Evolutionary conservation across 495 filamentous ascomycete species (phyloP).

Genomic region (Endocarpon pusillum): DNA sequence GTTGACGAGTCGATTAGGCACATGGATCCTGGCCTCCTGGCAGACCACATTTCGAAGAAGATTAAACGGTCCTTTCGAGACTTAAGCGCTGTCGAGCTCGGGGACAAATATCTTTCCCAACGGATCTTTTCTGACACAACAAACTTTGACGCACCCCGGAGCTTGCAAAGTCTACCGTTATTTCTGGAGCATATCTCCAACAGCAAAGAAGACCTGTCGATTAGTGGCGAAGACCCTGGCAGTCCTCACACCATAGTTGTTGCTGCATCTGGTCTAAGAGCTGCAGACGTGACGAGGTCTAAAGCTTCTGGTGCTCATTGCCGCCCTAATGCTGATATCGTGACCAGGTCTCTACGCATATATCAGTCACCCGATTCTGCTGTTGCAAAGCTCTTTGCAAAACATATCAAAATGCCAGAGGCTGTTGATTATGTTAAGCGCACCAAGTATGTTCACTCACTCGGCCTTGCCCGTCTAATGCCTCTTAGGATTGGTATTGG

Average conservation of each 20-base stretch:
- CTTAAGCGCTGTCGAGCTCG: slow-evolving; percentile 64
- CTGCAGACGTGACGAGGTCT: slow-evolving; percentile 62
- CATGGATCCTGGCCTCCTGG: slow-evolving; percentile 68
- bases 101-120: slow-evolving; percentile 55
- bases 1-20: slow-evolving; percentile 64
- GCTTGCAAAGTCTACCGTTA: slow-evolving; percentile 49
- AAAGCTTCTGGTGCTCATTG: slow-evolving; percentile 7
- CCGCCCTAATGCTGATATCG: slow-evolving; percentile 3
- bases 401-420: slow-evolving; percentile 90
- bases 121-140: slow-evolving; percentile 53
- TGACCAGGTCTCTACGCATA: slow-evolving; percentile 44
- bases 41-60: slow-evolving; percentile 71
- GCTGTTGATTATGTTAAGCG: slow-evolving; percentile 57
- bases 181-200: slow-evolving; percentile 55
- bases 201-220: slow-evolving; percentile 29
- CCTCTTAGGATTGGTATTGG: slow-evolving; percentile 56
- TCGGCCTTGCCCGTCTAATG: not conserved
- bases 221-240: slow-evolving; percentile 50
- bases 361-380: slow-evolving; percentile 60
- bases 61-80: slow-evolving; percentile 61
- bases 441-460: slow-evolving; percentile 25
- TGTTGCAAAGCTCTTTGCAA: slow-evolving; percentile 89
- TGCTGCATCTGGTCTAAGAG: slow-evolving; percentile 59
- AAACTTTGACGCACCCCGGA: slow-evolving; percentile 43
- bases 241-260: slow-evolving; percentile 77